Conservation (phyloP, 2,329 filamentous ascomycete species). For the Zymoseptoria crescenta region DNA sequence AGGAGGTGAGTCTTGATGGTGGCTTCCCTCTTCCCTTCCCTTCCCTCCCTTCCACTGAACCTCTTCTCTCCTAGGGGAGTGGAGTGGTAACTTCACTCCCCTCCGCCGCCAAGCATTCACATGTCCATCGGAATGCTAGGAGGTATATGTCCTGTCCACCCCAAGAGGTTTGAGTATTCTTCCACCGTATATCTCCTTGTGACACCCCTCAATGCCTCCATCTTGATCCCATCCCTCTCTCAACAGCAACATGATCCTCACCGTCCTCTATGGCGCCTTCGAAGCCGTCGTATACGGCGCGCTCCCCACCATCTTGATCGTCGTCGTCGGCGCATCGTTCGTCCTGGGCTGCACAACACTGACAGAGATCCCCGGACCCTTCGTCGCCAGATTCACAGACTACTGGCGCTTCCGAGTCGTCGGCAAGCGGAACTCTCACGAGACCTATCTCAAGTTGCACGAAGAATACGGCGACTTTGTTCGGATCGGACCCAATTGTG, state of each 20-base stretch:
- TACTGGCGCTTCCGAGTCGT: constrained; percentile 34
- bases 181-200: background rate
- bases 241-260: background rate
- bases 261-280: background rate
- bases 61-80: background rate
- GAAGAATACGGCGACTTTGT: constrained; percentile 62
- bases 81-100: background rate
- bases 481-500: constrained; percentile 66
- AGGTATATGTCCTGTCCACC: too few species aligned
- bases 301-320: background rate
- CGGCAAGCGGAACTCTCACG: constrained; percentile 54
- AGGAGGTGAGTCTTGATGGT: too few species aligned
- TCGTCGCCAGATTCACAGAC: constrained; percentile 48
- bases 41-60: too few species aligned
- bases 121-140: background rate
- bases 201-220: background rate
- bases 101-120: background rate
- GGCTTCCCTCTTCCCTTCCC: too few species aligned
- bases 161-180: background rate
- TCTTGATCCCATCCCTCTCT: background rate
- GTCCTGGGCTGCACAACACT: constrained; percentile 1
- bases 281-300: background rate
- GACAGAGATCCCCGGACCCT: constrained; percentile 43
- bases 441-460: constrained; percentile 50
- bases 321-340: background rate